These are phyloP conservation scores for Podospora sp. DNA, from an alignment of 495 filamentous ascomycete genomes.

Conservation along the genomic window DNA sequence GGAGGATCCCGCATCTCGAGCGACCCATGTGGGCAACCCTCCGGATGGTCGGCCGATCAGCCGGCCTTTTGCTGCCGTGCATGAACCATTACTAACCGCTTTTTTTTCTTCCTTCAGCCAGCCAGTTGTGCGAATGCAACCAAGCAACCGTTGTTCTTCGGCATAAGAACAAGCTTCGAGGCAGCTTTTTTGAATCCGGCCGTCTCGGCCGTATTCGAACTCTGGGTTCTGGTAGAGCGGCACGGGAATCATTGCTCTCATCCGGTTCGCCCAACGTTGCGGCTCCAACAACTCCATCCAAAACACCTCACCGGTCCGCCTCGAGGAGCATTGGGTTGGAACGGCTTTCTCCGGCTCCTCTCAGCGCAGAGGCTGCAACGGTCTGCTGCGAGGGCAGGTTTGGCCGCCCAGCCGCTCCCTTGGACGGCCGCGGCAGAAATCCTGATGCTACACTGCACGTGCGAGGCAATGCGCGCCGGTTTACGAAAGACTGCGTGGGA, in stretches of 20 bases:
- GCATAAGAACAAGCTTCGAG: conserved; percentile 16
- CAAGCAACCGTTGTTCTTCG: not conserved
- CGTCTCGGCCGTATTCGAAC: conserved; percentile 14
- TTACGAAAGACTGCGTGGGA: not conserved
- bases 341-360: conserved; percentile 23
- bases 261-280: conserved; percentile 3
- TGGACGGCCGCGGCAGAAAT: conserved; percentile 28
- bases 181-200: not conserved
- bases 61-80: conserved; percentile 9
- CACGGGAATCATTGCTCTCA: conserved; percentile 9
- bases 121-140: conserved; percentile 3
- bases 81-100: conserved; percentile 14
- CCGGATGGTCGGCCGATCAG: conserved; percentile 10
- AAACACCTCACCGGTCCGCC: not conserved
- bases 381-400: conserved; percentile 16
- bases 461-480: conserved; percentile 5
- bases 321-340: not conserved
- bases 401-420: conserved; percentile 19
- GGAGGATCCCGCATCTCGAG: not conserved
- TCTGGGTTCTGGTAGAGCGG: conserved; percentile 6
- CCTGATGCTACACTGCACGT: conserved; percentile 30
- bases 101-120: not conserved
- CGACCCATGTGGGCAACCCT: conserved; percentile 8
- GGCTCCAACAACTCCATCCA: conserved; percentile 1
- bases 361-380: conserved; percentile 17